These are phyloP conservation scores for Periglandula ipomoeae DNA, from an alignment of 2,329 filamentous ascomycete genomes.

Conservation along the genomic window DNA sequence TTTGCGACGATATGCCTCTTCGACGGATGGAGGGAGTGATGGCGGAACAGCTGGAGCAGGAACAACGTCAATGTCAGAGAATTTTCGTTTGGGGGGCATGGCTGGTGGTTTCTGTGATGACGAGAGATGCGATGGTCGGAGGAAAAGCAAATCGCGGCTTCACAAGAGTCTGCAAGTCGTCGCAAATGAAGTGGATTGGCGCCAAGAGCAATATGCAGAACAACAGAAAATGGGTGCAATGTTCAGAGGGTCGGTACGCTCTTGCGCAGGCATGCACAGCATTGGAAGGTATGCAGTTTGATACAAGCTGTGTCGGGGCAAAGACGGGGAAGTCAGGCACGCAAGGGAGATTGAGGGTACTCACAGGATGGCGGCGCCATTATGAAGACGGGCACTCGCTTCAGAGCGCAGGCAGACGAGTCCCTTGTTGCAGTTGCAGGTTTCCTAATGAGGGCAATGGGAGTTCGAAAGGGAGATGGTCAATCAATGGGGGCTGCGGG, in stretches of 20 bases:
- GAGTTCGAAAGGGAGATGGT: too few species aligned
- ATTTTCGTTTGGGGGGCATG: conserved; percentile 28
- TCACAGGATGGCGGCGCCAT: conserved; percentile 22
- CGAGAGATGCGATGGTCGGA: background rate
- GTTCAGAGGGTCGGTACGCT: conserved; percentile 5
- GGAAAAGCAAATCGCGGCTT: background rate
- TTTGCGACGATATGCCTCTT: conserved; percentile 93
- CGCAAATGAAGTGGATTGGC: too few species aligned
- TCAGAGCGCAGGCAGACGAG: background rate
- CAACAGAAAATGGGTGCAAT: too few species aligned
- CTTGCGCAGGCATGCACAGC: background rate
- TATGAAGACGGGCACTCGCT: background rate
- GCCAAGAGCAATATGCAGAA: too few species aligned
- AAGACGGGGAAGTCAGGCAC: background rate
- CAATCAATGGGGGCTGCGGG: too few species aligned
- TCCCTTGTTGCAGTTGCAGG: background rate
- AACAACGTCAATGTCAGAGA: conserved; percentile 24
- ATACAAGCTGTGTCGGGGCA: background rate
- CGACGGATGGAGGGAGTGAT: conserved; percentile 74
- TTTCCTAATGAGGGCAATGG: background rate
- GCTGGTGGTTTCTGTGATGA: conserved; percentile 6
- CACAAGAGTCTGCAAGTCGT: too few species aligned
- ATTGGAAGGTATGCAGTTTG: background rate
- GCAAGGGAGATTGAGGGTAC: conserved; percentile 11
- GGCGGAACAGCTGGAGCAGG: conserved; percentile 40